phyloP scores from a whole-genome alignment of 228 moss, liverwort and hornwort genomes.

The Sphagnum fallax region DNA sequence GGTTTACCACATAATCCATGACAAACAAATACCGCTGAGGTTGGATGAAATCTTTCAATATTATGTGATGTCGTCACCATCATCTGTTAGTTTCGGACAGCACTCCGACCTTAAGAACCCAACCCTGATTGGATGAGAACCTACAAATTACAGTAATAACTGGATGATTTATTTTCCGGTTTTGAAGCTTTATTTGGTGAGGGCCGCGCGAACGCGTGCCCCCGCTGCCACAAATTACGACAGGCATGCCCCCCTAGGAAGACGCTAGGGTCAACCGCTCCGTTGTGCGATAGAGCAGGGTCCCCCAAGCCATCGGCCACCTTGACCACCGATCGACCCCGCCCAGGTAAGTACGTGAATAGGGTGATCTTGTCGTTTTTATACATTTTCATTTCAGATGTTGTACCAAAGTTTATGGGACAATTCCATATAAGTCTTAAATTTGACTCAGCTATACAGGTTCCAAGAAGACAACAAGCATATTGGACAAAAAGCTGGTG shows the following conservation, averaged over 20 bases:
- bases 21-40: no score
- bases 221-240: slow-evolving; percentile 26
- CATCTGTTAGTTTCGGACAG: no score
- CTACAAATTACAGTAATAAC: accelerated
- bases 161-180: not conserved
- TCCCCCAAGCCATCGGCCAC: slow-evolving; percentile 15
- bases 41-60: no score
- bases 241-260: slow-evolving; percentile 21
- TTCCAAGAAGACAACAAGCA: no score
- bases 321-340: slow-evolving; percentile 9
- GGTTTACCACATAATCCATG: no score
- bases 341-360: slow-evolving; percentile 33
- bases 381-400: no score
- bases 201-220: slow-evolving; percentile 29
- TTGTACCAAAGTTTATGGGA: no score
- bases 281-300: slow-evolving; percentile 16
- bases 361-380: no score
- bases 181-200: not conserved
- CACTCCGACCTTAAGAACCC: accelerated
- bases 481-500: no score
- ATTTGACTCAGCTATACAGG: no score
- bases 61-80: accelerated
- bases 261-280: slow-evolving; percentile 19
- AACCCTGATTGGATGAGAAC: accelerated
- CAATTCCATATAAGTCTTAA: no score